A percentile compares a stretch with the other conserved stretches of the same genome.
Conservation (phyloP, 176 grass and related monocot species). For the Oryza longistaminata region DNA sequence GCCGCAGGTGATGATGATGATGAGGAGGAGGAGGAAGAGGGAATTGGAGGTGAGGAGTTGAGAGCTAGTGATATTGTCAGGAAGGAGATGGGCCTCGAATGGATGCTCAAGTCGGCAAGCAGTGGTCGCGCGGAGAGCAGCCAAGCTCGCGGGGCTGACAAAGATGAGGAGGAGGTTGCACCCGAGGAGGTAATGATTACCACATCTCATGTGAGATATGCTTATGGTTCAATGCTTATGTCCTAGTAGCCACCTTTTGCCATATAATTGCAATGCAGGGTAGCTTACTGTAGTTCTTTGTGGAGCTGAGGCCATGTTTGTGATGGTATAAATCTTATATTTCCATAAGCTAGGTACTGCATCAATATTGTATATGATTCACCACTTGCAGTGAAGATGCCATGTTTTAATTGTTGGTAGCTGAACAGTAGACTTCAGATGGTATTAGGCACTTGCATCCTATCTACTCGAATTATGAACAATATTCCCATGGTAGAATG, state of each 20-base stretch:
- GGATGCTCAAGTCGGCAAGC: slow-evolving; percentile 84
- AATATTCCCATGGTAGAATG: background rate
- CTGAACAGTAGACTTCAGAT: background rate
- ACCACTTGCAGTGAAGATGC: background rate
- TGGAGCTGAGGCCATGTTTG: background rate
- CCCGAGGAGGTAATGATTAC: slow-evolving; percentile 63
- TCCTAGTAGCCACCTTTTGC: background rate
- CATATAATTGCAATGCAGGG: slow-evolving; percentile 15
- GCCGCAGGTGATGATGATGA: background rate
- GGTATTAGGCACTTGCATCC: background rate
- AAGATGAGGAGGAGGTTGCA: slow-evolving; percentile 31
- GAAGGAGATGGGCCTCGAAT: slow-evolving; percentile 91
- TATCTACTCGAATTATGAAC: background rate
- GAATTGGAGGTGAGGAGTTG: slow-evolving; percentile 18
- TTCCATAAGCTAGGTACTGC: background rate
- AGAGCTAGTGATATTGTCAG: slow-evolving; percentile 59
- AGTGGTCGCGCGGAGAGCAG: slow-evolving; percentile 40
- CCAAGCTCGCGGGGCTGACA: slow-evolving; percentile 1
- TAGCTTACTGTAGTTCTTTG: background rate
- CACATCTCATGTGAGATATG: background rate
- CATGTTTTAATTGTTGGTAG: background rate
- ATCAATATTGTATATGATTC: background rate
- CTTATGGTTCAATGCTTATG: background rate
- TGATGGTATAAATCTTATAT: background rate
- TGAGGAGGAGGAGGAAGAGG: slow-evolving; percentile 42